Evolutionary conservation across 192 early-diverging fungal species (phyloP).

Genomic region (Podila epigama): DNA sequence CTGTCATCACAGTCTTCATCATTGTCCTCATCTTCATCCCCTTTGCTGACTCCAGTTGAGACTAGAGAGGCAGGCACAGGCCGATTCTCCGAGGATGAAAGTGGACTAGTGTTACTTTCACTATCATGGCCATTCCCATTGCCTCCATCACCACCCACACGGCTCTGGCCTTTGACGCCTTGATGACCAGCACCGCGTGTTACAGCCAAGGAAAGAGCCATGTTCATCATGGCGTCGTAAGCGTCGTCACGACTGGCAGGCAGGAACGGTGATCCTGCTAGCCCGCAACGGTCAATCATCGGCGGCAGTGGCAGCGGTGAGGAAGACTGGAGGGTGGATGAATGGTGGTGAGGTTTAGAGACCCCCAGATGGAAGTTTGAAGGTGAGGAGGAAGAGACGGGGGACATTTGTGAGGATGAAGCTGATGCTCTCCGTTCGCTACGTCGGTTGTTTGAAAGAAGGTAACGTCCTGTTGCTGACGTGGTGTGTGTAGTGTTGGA

Average conservation of each 20-base stretch:
- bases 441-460: not conserved
- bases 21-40: not conserved
- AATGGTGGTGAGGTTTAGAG: not conserved
- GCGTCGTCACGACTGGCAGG: not conserved
- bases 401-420: not conserved
- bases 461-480: not conserved
- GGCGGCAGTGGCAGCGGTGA: not conserved
- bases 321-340: not conserved
- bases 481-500: not conserved
- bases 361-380: not conserved
- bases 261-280: not conserved
- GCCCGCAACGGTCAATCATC: not conserved
- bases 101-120: not conserved
- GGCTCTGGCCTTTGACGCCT: not conserved
- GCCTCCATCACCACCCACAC: too few species aligned
- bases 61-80: not conserved
- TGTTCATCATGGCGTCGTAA: not conserved
- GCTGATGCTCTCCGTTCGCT: not conserved
- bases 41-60: not conserved
- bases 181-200: not conserved
- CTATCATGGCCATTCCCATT: too few species aligned
- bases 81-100: not conserved
- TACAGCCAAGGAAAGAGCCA: not conserved
- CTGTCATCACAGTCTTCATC: not conserved
- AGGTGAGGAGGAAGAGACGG: not conserved